phyloP scores from a whole-genome alignment of 495 filamentous ascomycete genomes.

The Schizothecium vesticola region DNA sequence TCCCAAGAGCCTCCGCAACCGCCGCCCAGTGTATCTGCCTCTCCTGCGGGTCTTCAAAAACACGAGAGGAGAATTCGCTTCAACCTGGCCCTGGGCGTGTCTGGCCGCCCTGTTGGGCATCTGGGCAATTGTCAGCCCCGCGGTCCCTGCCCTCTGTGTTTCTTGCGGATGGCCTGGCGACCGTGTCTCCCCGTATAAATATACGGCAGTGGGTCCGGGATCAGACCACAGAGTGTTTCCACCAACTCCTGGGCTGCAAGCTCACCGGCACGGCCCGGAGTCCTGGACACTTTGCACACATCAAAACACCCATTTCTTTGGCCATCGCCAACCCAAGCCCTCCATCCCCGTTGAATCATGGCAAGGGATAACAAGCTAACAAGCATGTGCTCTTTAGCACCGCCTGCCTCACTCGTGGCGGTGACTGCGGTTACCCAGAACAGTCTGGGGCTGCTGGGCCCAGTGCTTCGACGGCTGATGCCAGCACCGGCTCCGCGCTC shows the following conservation, averaged over 20 bases:
- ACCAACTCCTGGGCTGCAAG: background rate
- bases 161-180: background rate
- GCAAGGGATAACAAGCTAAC: background rate
- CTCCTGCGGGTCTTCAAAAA: background rate
- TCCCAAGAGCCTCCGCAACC: no score
- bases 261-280: background rate
- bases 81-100: background rate
- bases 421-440: conserved; percentile 27
- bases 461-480: background rate
- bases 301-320: background rate
- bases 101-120: background rate
- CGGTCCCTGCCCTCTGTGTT: background rate
- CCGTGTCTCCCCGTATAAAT: background rate
- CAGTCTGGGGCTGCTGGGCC: background rate
- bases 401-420: conserved; percentile 31
- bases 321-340: background rate
- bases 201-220: background rate
- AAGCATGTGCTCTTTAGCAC: conserved; percentile 14
- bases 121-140: background rate
- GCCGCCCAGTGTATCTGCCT: background rate
- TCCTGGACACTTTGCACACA: background rate
- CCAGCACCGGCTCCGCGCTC: background rate
- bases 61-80: background rate
- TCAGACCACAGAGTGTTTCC: background rate
- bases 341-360: background rate